phyloP scores from a whole-genome alignment of 225 moss, liverwort and hornwort species.

The Physcomitrellopsis africana region DNA sequence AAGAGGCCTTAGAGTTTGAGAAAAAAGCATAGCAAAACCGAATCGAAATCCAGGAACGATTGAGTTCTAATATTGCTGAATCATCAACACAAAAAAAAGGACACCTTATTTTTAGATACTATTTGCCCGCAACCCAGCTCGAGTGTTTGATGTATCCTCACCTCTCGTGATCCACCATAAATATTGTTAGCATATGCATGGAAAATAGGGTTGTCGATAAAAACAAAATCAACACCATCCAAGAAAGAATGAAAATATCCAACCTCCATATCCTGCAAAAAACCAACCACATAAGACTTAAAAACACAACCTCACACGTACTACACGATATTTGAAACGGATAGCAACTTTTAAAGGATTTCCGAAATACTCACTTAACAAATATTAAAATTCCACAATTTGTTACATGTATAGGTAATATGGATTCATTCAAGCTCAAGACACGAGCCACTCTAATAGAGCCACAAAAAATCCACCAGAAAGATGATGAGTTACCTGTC shows the following conservation, averaged over 20 bases:
- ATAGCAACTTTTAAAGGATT: background rate
- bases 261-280: constrained; percentile 69
- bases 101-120: background rate
- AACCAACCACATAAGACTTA: constrained; percentile 25
- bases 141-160: constrained; percentile 33
- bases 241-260: constrained; percentile 82
- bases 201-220: constrained; percentile 73
- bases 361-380: background rate
- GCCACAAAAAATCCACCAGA: background rate
- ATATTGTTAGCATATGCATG: constrained; percentile 59
- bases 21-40: constrained; percentile 6
- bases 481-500: constrained; percentile 58
- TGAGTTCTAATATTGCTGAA: background rate
- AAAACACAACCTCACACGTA: constrained; percentile 10
- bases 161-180: constrained; percentile 80
- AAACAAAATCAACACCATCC: constrained; percentile 83
- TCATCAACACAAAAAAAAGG: constrained; percentile 28
- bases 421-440: constrained; percentile 1
- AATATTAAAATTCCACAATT: background rate
- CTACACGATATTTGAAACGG: background rate
- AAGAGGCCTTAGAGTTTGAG: constrained; percentile 1
- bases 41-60: background rate
- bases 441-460: background rate
- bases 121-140: constrained; percentile 12
- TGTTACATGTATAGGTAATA: background rate